Conservation (phyloP, 306 rosid genomes). For the Vachellia pachyceras region DNA sequence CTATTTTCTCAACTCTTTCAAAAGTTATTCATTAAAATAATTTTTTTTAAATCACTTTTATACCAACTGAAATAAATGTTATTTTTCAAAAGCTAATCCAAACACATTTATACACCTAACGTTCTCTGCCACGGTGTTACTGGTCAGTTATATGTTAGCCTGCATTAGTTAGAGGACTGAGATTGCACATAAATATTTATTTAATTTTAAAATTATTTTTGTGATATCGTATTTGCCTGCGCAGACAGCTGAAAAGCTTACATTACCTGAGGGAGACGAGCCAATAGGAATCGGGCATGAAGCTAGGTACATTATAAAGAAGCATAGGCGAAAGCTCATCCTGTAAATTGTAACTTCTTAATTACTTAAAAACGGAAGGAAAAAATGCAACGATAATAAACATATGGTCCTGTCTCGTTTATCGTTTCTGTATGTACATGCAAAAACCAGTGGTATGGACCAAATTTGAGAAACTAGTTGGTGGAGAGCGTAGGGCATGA, state of each 20-base stretch:
- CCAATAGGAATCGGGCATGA: background rate
- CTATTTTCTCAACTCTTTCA: too few species aligned
- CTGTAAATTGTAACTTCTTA: background rate
- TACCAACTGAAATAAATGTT: too few species aligned
- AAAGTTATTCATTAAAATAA: too few species aligned
- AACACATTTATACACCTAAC: too few species aligned
- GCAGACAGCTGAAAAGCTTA: background rate
- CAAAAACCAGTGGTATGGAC: background rate
- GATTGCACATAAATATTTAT: background rate
- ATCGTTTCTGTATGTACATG: background rate
- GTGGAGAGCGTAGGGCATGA: conserved; percentile 57
- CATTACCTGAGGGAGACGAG: background rate
- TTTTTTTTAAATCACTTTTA: too few species aligned
- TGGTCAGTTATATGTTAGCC: too few species aligned
- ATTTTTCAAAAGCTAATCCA: too few species aligned
- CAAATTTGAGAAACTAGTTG: background rate
- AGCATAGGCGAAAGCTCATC: background rate
- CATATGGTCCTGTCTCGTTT: background rate
- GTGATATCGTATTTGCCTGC: background rate
- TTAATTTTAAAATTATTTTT: background rate
- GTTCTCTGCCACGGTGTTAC: too few species aligned
- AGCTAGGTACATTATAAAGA: background rate
- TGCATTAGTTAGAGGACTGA: background rate
- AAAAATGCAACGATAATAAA: background rate
- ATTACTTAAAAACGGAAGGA: background rate